Evolutionary conservation across 148 eudicot species (phyloP).

Genomic region (Pouteria glomerata): DNA sequence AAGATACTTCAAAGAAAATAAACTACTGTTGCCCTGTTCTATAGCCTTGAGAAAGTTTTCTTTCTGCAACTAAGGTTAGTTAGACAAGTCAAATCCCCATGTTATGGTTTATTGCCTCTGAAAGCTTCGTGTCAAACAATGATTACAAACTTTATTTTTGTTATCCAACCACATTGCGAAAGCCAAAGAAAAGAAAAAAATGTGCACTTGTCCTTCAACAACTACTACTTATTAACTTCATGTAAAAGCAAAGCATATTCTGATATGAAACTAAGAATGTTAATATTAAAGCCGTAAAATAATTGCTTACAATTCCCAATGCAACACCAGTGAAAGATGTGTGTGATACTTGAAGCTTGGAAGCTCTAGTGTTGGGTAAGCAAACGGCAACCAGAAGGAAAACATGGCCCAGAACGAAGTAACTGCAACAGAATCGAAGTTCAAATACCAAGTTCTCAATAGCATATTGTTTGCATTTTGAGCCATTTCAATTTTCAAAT

Average conservation of each 20-base stretch:
- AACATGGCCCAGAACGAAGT: slow-evolving; percentile 85
- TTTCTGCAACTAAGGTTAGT: too few species aligned
- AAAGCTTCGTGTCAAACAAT: too few species aligned
- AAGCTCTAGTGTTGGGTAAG: slow-evolving; percentile 91
- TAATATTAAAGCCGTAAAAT: neutral
- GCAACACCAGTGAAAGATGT: slow-evolving; percentile 90
- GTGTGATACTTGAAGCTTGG: slow-evolving; percentile 91
- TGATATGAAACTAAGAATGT: neutral
- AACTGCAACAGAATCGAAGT: slow-evolving; percentile 50
- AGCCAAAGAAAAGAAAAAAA: too few species aligned
- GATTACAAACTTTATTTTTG: too few species aligned
- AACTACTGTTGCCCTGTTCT: too few species aligned
- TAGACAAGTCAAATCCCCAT: too few species aligned
- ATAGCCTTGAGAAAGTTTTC: too few species aligned
- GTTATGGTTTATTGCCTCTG: too few species aligned
- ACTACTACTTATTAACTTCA: too few species aligned
- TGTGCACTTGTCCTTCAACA: too few species aligned
- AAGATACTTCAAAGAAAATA: too few species aligned
- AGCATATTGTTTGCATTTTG: neutral
- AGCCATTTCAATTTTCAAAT: neutral
- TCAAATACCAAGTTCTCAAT: neutral
- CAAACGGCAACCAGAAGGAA: slow-evolving; percentile 80
- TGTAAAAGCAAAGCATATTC: neutral
- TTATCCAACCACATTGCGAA: too few species aligned
- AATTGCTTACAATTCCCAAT: slow-evolving; percentile 86